phyloP scores from a whole-genome alignment of 768 basidiomycete species.

The Coprinellus micaceus region DNA sequence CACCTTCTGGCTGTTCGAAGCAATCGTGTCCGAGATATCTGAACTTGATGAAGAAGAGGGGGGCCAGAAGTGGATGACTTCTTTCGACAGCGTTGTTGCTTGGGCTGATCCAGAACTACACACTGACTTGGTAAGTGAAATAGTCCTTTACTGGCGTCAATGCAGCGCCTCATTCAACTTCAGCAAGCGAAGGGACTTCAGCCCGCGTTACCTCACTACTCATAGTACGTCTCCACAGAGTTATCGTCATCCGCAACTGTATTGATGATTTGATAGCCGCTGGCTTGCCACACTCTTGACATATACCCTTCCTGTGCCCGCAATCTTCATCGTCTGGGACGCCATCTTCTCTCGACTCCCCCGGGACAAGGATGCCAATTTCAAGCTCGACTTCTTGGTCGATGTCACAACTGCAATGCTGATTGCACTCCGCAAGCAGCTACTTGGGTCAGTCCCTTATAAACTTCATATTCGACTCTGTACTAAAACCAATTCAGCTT shows the following conservation, averaged over 20 bases:
- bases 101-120: constrained; percentile 65
- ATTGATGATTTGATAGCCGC: constrained; percentile 40
- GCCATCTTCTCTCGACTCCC: constrained; percentile 58
- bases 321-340: constrained; percentile 67
- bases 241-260: neutral
- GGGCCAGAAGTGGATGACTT: constrained; percentile 58
- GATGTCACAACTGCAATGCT: constrained; percentile 72
- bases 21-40: constrained; percentile 65
- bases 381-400: constrained; percentile 65
- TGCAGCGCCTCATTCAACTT: constrained; percentile 6
- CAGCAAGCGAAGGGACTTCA: constrained; percentile 65
- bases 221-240: constrained; percentile 51
- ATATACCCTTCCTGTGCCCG: constrained; percentile 65
- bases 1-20: constrained; percentile 79
- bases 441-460: neutral
- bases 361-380: constrained; percentile 50
- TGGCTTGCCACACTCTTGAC: constrained; percentile 73
- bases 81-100: constrained; percentile 53
- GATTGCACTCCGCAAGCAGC: constrained; percentile 42
- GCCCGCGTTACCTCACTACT: constrained; percentile 73
- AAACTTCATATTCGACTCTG: neutral
- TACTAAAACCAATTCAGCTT: constrained; percentile 49
- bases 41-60: constrained; percentile 72
- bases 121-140: constrained; percentile 48
- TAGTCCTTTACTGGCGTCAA: neutral